Evolutionary conservation across 352 stramenopile genomes (phyloP), one percentile per base, ranked within the genome.

Genomic region (Phytophthora sp.): DNA sequence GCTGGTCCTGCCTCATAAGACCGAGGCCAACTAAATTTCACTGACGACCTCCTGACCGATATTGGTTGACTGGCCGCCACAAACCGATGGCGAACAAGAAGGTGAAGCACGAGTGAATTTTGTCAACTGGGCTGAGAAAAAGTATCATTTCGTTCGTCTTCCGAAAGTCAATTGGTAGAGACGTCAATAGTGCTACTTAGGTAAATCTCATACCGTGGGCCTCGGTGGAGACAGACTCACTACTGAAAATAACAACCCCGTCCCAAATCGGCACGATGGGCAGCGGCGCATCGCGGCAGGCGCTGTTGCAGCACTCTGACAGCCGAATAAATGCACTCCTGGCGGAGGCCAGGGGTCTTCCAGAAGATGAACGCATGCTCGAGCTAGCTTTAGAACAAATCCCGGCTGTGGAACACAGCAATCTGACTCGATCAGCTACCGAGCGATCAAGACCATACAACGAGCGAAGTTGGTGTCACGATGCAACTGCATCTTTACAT

Each of bases 231-330:
- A 39, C 15, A 3, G n/a, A 23, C 12, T 46, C 64, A 73, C 13
- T 64, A 12, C 20, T 61, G 36, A 38, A 64, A 63, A 60, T 1
- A 7, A 21, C 5, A 38, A 4, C 20, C 33, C 36, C 26, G 33
- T 36, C 23, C 35, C 35, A 58, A 16, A 39, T 58, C 27, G 11
- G 21, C 30, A 24, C n/a, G 53, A 82, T 82, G 74, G 74, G 74
- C 26, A 71, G 72, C 24, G 71, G 74, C 7, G 66, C 76, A 21
- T 80, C 75, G 12, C 68, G 68, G 23, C 47, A 64, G 36, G 49
- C 50, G 18, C 13, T 66, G 46, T 31, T 72, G 30, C 75, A 72
- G 33, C 66, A 60, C 38, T 79, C 72, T 2, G 69, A 72, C 46
- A 83, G 72, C 39, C 56, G 75, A 41, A 38, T 77, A 9, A 58